Percentiles rank a stretch among this genome's conserved stretches.
These are phyloP conservation scores for Kwoniella botswanensis DNA, from an alignment of 768 basidiomycete genomes.

Conservation along the genomic window DNA sequence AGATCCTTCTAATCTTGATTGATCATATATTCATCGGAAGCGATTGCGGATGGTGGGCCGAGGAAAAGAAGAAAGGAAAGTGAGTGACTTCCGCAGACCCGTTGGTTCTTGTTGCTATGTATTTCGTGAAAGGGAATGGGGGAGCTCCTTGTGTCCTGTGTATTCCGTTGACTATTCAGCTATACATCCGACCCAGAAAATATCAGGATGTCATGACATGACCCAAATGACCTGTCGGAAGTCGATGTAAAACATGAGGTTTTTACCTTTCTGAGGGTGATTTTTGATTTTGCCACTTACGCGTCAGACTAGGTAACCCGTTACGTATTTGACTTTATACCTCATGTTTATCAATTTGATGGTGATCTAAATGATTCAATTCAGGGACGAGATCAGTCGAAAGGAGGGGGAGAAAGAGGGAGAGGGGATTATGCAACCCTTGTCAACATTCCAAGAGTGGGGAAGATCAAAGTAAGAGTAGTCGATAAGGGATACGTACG, in stretches of 20 bases:
- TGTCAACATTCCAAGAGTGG: background rate
- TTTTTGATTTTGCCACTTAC: constrained; percentile 1
- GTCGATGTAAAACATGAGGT: background rate
- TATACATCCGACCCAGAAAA: background rate
- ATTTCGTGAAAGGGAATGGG: background rate
- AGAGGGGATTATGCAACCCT: background rate
- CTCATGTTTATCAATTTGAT: constrained; percentile 11
- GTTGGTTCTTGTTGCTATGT: background rate
- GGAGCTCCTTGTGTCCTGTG: background rate
- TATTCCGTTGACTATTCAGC: background rate
- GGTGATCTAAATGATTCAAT: constrained; percentile 3
- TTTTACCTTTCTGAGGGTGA: background rate
- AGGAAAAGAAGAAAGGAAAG: background rate
- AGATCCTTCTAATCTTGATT: background rate
- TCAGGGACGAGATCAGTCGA: background rate
- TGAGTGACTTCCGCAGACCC: background rate
- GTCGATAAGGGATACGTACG: background rate
- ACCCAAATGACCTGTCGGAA: background rate
- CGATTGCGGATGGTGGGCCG: background rate
- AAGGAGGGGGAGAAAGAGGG: background rate
- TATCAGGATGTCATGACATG: background rate
- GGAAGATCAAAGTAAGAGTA: background rate
- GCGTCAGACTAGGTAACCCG: background rate
- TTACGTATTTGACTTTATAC: background rate
- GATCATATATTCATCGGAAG: background rate